phyloP scores from a whole-genome alignment of 768 basidiomycete species.

The Lentinula detonsa region DNA sequence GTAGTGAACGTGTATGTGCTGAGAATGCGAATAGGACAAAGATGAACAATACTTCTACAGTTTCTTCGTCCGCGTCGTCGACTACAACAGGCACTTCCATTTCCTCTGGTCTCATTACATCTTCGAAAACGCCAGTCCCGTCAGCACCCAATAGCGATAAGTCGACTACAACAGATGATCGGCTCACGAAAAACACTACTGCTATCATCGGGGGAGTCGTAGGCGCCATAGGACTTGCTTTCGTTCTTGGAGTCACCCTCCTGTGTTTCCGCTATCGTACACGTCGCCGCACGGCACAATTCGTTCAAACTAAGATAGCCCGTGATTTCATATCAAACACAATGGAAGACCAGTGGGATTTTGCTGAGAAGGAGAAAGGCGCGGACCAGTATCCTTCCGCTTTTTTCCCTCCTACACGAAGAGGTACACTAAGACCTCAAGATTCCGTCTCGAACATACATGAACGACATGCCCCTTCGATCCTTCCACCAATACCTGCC shows the following conservation, averaged over 20 bases:
- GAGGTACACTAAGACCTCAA: neutral
- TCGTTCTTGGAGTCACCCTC: neutral
- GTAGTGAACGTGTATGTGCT: neutral
- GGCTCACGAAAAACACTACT: neutral
- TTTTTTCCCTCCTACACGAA: neutral
- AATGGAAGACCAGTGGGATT: neutral
- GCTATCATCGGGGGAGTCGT: neutral
- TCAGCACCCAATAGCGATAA: too few species aligned
- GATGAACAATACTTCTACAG: neutral
- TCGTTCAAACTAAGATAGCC: neutral
- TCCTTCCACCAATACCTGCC: neutral
- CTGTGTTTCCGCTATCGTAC: slow-evolving; percentile 3
- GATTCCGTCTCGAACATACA: neutral
- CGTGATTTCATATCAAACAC: neutral
- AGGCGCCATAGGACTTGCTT: neutral
- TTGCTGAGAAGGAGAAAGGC: neutral
- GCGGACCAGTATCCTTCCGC: neutral
- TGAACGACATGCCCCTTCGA: neutral
- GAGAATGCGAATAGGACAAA: neutral
- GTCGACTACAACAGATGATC: too few species aligned
- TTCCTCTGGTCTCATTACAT: too few species aligned
- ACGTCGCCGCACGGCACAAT: neutral
- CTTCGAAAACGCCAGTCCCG: too few species aligned
- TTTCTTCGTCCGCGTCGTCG: neutral
- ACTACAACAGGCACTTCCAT: too few species aligned